These are phyloP conservation scores for Corymbia citriodora DNA, from an alignment of 441 rosid genomes.

Conservation along the genomic window DNA sequence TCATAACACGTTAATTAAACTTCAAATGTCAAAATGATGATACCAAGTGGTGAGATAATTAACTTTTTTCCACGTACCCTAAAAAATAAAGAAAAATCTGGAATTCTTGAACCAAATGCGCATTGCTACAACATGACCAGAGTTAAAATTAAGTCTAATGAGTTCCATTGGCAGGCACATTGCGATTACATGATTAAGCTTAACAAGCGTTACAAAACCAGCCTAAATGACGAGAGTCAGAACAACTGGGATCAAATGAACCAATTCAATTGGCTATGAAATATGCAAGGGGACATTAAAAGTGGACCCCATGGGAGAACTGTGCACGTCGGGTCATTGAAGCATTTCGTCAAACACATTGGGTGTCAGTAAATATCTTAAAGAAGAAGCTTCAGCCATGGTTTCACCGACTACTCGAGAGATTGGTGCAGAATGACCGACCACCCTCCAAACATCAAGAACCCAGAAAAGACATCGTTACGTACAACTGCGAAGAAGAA, in stretches of 20 bases:
- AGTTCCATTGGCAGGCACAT: not conserved
- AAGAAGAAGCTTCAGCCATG: not conserved
- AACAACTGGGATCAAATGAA: not conserved
- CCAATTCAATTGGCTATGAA: not conserved
- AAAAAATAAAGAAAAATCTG: too few species aligned
- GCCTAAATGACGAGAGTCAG: not conserved
- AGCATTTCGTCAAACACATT: not conserved
- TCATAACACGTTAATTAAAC: too few species aligned
- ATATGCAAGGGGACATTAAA: too few species aligned
- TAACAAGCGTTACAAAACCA: not conserved
- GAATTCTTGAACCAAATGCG: not conserved
- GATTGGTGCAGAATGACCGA: too few species aligned
- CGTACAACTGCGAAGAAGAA: not conserved
- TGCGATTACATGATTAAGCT: not conserved
- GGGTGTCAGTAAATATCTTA: not conserved
- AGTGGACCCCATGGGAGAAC: not conserved
- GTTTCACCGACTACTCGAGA: not conserved
- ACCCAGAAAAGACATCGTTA: not conserved
- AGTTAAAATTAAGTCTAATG: not conserved
- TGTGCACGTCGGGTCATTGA: not conserved
- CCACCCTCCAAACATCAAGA: not conserved
- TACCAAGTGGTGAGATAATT: too few species aligned
- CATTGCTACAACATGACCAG: not conserved
- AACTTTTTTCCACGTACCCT: not conserved
- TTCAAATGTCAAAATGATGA: too few species aligned